Base-by-base conservation (phyloP, 2,329 filamentous ascomycete species). In the Plenodomus tracheiphilus region DNA sequence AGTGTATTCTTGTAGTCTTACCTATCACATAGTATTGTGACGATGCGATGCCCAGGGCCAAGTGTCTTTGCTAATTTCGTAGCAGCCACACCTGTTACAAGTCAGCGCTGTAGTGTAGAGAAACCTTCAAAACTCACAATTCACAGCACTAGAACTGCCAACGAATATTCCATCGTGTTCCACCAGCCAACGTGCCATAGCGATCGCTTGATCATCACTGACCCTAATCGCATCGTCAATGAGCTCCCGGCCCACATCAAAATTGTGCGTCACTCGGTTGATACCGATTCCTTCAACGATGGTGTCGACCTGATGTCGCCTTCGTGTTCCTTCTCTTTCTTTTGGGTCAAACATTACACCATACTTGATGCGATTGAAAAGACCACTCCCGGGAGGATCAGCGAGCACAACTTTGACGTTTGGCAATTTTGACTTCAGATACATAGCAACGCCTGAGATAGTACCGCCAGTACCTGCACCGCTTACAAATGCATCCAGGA, bases 251-350 rank as follows among this genome's bases (percentile, higher is more conserved):
- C 93, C 94, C 21, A 86, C 87, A 69, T 96, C 89, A 57, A 99
- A 94, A 71, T 97, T 99, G 44, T 85, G 83, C 1, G 94, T 99
- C n/a, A 96, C 81, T 2, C 94, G 86, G 69, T 96, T 99, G 72
- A 97, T 89, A 1, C 94, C 94, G 56, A 99, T 90, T 1, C 94
- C 94, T 74, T 99, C 95, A 21, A 99, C 91, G 56, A 99, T 90
- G 4, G 88, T 92, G 76, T 99, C 95, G 43, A 99, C 91, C 74
- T 99, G 95, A 63, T 89, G 86, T 50, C 94, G 81, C 41, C 95
- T 82, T 13, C 94, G 81, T 11, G 93, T 97, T 3, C 94, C 94
- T 78, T 99, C 94, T 56, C 82, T 84, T 75, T 99, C 94, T 22
- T 89, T 95, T 1, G 81, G 66, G 51, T 91, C 88, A 74, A 97